Percentiles rank a stretch among this genome's conserved stretches.
Conservation (phyloP, 495 filamentous ascomycete species). For the Cladorrhinum samala region DNA sequence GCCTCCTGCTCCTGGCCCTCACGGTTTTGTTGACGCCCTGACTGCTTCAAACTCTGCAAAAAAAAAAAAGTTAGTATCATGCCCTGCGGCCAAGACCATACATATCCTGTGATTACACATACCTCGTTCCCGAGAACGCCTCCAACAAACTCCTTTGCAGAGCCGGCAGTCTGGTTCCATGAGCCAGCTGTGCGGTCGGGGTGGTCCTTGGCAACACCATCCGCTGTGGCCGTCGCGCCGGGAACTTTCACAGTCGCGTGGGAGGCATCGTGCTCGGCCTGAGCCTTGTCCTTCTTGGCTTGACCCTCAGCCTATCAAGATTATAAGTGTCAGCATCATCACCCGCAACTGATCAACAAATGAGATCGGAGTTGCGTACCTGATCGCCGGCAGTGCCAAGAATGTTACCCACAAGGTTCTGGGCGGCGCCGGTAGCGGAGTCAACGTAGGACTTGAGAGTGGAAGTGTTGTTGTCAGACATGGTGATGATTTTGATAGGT, state of each 20-base stretch:
- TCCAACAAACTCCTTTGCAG: conserved; percentile 77
- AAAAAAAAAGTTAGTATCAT: not conserved
- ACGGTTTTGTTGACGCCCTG: conserved; percentile 71
- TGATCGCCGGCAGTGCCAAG: conserved; percentile 69
- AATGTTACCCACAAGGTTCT: conserved; percentile 63
- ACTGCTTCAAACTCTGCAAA: conserved; percentile 54
- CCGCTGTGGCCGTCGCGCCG: conserved; percentile 59
- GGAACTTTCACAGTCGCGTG: conserved; percentile 68
- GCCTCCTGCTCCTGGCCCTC: conserved; percentile 79
- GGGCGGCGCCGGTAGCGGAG: conserved; percentile 64
- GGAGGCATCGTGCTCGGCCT: conserved; percentile 61
- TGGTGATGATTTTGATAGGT: conserved; percentile 26
- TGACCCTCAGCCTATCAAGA: conserved; percentile 42
- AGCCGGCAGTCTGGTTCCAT: conserved; percentile 83
- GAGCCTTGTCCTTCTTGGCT: conserved; percentile 52
- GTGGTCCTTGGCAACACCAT: conserved; percentile 66
- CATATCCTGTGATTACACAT: no score
- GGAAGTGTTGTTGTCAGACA: conserved; percentile 67
- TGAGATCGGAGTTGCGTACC: conserved; percentile 6
- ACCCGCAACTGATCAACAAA: not conserved
- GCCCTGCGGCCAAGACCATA: not conserved
- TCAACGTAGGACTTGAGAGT: conserved; percentile 79
- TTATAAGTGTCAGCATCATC: conserved; percentile 1
- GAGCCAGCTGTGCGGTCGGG: conserved; percentile 62
- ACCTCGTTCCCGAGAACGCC: conserved; percentile 67